Evolutionary conservation across 2,329 filamentous ascomycete species (phyloP).

Genomic region (Escovopsis sp.): DNA sequence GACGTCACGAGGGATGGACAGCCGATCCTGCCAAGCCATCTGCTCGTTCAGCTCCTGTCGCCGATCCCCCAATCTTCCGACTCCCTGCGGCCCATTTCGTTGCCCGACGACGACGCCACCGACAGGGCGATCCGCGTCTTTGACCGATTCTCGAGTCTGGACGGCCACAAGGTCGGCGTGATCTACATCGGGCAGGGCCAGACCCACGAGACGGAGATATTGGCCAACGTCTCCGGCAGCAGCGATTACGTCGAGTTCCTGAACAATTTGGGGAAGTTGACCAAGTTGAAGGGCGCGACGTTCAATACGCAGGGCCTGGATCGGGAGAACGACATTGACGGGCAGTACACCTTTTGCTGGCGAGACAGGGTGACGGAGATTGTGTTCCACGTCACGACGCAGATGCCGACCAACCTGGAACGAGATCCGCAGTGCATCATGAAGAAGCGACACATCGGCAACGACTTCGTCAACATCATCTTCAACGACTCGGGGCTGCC

Average conservation of each 20-base stretch:
- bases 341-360: conserved; percentile 84
- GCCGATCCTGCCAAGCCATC: conserved; percentile 54
- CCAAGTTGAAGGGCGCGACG: conserved; percentile 63
- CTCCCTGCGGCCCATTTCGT: conserved; percentile 53
- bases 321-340: conserved; percentile 61
- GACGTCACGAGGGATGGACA: conserved; percentile 36
- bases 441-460: conserved; percentile 93
- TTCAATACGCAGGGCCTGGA: conserved; percentile 94
- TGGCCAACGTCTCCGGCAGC: conserved; percentile 76
- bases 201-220: conserved; percentile 65
- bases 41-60: conserved; percentile 55
- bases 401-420: conserved; percentile 85
- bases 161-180: conserved; percentile 90
- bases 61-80: conserved; percentile 44
- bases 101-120: conserved; percentile 56
- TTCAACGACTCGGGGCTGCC: conserved; percentile 92
- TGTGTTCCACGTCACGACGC: conserved; percentile 87
- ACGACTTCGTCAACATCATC: conserved; percentile 95
- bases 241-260: conserved; percentile 80
- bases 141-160: conserved; percentile 77
- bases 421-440: conserved; percentile 60
- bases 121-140: conserved; percentile 66
- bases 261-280: conserved; percentile 65
- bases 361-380: conserved; percentile 89
- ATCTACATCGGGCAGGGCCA: conserved; percentile 87